Conservation (phyloP, 2,329 filamentous ascomycete species). For the Huntiella moniliformis region DNA sequence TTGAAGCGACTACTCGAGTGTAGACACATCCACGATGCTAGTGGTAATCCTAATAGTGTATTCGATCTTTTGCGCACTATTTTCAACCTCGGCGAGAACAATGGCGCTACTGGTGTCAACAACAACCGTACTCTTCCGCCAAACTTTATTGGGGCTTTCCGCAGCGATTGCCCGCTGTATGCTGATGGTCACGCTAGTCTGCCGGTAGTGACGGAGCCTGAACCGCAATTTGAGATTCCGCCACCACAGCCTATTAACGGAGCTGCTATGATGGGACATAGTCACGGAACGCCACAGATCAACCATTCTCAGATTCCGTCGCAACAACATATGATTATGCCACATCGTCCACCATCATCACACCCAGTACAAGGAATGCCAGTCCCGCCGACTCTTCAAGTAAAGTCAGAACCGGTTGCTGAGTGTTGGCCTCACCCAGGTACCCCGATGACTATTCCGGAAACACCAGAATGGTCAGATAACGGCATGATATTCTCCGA, state of each 20-base stretch:
- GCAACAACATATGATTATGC: conserved; percentile 6
- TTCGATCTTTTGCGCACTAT: conserved; percentile 23
- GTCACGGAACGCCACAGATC: not conserved
- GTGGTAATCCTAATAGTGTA: conserved; percentile 11
- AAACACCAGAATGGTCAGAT: conserved; percentile 21
- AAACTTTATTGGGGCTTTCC: conserved; percentile 13
- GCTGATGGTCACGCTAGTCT: conserved; percentile 9
- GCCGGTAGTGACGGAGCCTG: conserved; percentile 4
- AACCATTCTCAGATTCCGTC: conserved; percentile 1
- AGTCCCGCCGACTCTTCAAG: conserved; percentile 1
- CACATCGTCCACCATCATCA: conserved; percentile 6
- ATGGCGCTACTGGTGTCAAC: conserved; percentile 17
- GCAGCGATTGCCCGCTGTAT: conserved; percentile 12
- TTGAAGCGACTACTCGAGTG: conserved; percentile 27
- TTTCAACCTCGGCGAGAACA: conserved; percentile 23
- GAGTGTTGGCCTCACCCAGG: conserved; percentile 22
- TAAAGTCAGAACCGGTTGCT: conserved; percentile 7
- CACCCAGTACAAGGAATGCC: conserved; percentile 7
- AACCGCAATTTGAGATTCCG: conserved; percentile 6
- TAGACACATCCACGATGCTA: conserved; percentile 24
- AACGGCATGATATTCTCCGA: conserved; percentile 8
- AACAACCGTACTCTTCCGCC: conserved; percentile 13
- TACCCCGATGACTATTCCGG: conserved; percentile 23
- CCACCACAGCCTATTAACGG: not conserved
- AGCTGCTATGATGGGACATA: not conserved